These are phyloP conservation scores for Verticillium albo-atrum DNA, from an alignment of 2,329 filamentous ascomycete species.

Conservation along the genomic window DNA sequence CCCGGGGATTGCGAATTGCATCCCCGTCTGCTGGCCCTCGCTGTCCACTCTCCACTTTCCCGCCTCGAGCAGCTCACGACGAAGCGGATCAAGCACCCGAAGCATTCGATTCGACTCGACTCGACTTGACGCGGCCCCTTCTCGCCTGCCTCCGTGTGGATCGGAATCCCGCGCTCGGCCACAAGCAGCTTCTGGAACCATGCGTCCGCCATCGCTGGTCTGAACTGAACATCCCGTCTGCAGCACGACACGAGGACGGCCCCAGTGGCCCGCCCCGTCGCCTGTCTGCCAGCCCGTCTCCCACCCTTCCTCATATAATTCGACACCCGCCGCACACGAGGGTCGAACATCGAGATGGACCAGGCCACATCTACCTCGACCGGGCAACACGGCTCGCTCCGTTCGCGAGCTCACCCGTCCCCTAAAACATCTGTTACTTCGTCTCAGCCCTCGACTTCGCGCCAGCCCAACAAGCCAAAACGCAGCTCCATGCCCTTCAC, in stretches of 20 bases:
- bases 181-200: constrained; percentile 2
- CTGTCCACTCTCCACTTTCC: not conserved
- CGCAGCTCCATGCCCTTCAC: constrained; percentile 39
- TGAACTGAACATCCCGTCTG: constrained; percentile 4
- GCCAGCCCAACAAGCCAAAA: constrained; percentile 5
- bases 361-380: constrained; percentile 1
- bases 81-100: not conserved
- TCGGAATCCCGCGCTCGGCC: constrained; percentile 4
- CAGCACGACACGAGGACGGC: constrained; percentile 5
- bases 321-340: constrained; percentile 5
- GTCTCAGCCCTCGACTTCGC: not conserved
- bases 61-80: not conserved
- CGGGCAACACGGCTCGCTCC: constrained; percentile 5
- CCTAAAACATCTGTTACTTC: not conserved
- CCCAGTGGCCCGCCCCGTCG: not conserved
- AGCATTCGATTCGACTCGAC: not conserved
- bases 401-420: constrained; percentile 1
- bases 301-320: not conserved
- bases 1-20: not conserved
- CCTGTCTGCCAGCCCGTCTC: not conserved
- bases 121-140: not conserved
- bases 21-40: not conserved
- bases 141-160: not conserved
- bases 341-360: constrained; percentile 6
- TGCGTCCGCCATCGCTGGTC: constrained; percentile 10